Base-by-base conservation (phyloP, 2,329 filamentous ascomycete genomes). In the Arthrinium phaeospermum region DNA sequence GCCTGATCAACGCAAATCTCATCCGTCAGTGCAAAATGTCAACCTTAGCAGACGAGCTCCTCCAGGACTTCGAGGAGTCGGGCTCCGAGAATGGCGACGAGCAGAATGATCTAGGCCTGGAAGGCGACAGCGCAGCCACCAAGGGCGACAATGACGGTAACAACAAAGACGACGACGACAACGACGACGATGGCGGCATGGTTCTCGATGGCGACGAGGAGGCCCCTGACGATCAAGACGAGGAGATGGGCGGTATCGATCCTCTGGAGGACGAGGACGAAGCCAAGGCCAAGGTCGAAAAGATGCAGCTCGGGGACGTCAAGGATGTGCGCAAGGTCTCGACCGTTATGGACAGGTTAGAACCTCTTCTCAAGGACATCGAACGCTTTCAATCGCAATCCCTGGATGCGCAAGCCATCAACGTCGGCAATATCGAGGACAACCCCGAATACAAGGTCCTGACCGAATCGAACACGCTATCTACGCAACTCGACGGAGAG, bases 401-500 rank as follows among this genome's bases (percentile, higher is more conserved):
- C 5, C 88, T 91, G 46, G 87, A 90, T 70, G 87, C 91, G 72
- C 89, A 88, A 73, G 90, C 88, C 44, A 89, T 87, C 30, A 89
- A 91, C 77, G 86, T 96, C 73, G 94, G 95, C 77, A 95, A 94
- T 71, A 91, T 97, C 78, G 95, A 98, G 83, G 94, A 97, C 79
- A 95, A 97, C 78, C 94, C 94, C 70, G 95, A 97, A 81, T 98
- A 97, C 82, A 91, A 94, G 81, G 90, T 98, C 47, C 85, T 98
- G 72, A 97, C 94, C 46, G 92, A 96, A 80, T 95, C 95, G 22
- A 98, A 98, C 80, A 93, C 92, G 34, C 88, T 97, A 10, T 97
- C 96, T 0, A 97, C 96, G 7, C 93, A 93, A 75, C 98, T 98
- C 76, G 95, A 98, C 77, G 94, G 94, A 80, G 96, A 98, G 82